Percentiles rank a stretch among this genome's conserved stretches.
phyloP scores from a whole-genome alignment of 805 yeast species.

The Candida odintsovae region DNA sequence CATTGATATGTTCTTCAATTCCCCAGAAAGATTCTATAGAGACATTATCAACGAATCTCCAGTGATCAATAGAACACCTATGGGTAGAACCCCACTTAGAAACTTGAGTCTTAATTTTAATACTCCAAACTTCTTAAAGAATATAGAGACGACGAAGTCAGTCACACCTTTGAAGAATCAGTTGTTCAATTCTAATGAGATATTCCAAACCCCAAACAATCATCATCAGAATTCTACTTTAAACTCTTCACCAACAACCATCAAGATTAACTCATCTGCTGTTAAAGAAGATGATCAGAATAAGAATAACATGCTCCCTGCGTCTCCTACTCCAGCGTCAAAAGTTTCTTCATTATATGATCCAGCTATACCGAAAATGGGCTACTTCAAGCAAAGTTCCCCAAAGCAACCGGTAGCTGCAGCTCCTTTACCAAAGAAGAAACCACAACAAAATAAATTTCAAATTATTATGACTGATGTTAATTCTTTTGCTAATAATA shows the following conservation, averaged over 20 bases:
- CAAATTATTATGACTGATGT: constrained; percentile 33
- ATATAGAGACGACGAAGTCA: constrained; percentile 14
- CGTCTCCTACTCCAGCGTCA: constrained; percentile 23
- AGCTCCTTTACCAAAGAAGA: background rate
- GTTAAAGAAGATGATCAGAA: constrained; percentile 15
- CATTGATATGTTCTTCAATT: constrained; percentile 16
- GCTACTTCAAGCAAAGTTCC: constrained; percentile 20
- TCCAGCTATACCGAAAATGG: constrained; percentile 21
- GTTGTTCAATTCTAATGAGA: constrained; percentile 12
- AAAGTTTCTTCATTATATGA: constrained; percentile 3
- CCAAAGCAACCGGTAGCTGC: constrained; percentile 1
- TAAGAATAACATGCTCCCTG: constrained; percentile 9
- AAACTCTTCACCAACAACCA: constrained; percentile 25
- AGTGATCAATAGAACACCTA: constrained; percentile 17
- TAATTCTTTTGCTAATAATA: constrained; percentile 18
- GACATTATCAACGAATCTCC: constrained; percentile 25
- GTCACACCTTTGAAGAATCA: constrained; percentile 23
- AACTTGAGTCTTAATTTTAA: constrained; percentile 17
- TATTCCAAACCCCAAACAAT: constrained; percentile 18
- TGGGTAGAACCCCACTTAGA: constrained; percentile 23
- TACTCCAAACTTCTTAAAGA: constrained; percentile 23
- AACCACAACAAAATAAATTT: constrained; percentile 13
- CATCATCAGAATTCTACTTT: constrained; percentile 12
- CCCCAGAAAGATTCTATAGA: constrained; percentile 24
- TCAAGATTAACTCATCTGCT: constrained; percentile 24